phyloP scores from a whole-genome alignment of 2,329 filamentous ascomycete species.

The Annulohypoxylon truncatum region DNA sequence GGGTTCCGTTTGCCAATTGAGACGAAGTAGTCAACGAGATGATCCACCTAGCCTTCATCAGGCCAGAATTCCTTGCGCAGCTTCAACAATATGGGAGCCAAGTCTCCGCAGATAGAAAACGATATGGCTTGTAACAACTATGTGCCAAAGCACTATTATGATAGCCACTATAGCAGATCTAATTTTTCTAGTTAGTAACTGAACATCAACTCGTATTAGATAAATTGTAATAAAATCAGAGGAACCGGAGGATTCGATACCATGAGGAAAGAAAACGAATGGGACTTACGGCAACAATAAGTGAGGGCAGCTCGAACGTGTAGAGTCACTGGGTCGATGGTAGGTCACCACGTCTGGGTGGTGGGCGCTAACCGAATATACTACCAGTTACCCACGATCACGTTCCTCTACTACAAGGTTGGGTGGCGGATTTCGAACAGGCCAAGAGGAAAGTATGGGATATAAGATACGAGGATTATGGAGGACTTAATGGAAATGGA shows the following conservation, averaged over 20 bases:
- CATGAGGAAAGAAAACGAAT: not conserved
- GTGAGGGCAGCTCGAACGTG: not conserved
- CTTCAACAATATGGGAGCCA: not conserved
- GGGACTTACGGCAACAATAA: constrained; percentile 9
- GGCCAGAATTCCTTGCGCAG: not conserved
- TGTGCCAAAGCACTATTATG: not conserved
- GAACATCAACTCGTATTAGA: not conserved
- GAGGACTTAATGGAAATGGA: not conserved
- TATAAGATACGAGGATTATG: not conserved
- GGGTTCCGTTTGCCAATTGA: not conserved
- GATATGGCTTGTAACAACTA: not conserved
- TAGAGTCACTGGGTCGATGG: not conserved
- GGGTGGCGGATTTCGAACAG: not conserved
- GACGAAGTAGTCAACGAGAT: not conserved
- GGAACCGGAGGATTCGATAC: not conserved
- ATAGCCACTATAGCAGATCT: not conserved
- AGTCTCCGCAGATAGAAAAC: not conserved
- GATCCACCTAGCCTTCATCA: not conserved
- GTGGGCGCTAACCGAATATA: not conserved
- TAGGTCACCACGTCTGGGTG: constrained; percentile 7
- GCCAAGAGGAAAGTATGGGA: not conserved
- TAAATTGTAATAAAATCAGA: not conserved
- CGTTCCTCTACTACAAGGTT: not conserved
- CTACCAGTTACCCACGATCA: not conserved
- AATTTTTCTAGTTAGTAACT: not conserved